A percentile compares a stretch with the other conserved stretches of the same genome.
phyloP scores from a whole-genome alignment of 2,329 filamentous ascomycete species.

The Exophiala sp. region DNA sequence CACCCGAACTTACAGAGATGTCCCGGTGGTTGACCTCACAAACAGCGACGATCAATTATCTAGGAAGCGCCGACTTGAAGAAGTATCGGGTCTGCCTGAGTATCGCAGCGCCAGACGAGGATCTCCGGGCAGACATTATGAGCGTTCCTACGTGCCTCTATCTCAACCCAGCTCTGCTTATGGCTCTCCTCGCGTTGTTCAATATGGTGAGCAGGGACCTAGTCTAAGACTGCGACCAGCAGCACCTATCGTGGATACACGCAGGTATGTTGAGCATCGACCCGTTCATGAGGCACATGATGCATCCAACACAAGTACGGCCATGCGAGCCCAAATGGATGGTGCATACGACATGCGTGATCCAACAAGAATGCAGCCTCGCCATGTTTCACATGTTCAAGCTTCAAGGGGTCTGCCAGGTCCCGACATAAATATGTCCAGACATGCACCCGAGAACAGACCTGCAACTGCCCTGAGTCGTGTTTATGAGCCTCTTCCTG shows the following conservation, averaged over 20 bases:
- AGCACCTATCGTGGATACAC: constrained; percentile 2
- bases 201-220: constrained; percentile 13
- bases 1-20: not conserved
- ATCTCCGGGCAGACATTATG: constrained; percentile 9
- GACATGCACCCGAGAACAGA: constrained; percentile 1
- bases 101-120: constrained; percentile 6
- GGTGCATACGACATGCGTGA: constrained; percentile 8
- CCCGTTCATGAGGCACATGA: constrained; percentile 10
- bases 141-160: constrained; percentile 11
- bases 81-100: constrained; percentile 4
- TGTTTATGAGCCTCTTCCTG: constrained; percentile 12
- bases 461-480: not conserved
- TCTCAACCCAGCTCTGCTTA: constrained; percentile 2
- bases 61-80: constrained; percentile 19
- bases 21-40: constrained; percentile 8
- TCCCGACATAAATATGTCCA: constrained; percentile 3
- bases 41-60: constrained; percentile 7
- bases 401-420: not conserved
- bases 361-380: not conserved
- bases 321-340: constrained; percentile 1
- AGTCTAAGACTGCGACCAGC: constrained; percentile 7
- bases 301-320: constrained; percentile 1
- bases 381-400: constrained; percentile 1
- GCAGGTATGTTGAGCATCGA: constrained; percentile 11
- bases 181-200: constrained; percentile 5